Conservation (phyloP, 2,329 filamentous ascomycete species). For the Fusarium bulbicola region DNA sequence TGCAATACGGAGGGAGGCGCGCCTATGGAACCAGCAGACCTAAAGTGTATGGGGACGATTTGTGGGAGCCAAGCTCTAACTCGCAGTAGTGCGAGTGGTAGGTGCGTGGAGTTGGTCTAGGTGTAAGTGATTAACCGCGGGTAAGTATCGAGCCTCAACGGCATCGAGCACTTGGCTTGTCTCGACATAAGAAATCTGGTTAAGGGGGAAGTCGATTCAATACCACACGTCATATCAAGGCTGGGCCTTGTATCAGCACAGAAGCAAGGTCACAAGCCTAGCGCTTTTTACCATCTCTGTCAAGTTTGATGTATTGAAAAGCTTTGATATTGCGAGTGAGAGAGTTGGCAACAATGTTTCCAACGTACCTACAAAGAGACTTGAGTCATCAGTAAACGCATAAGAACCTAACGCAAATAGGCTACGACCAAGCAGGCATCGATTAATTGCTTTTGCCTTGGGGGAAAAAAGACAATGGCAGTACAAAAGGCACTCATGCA, state of each 20-base stretch:
- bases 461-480: conserved; percentile 11
- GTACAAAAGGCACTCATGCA: conserved; percentile 14
- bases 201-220: background rate
- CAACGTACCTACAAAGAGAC: background rate
- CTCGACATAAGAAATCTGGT: conserved; percentile 9
- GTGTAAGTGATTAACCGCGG: conserved; percentile 31
- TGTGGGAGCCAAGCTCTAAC: conserved; percentile 19
- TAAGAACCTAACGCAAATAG: background rate
- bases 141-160: conserved; percentile 22
- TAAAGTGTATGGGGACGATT: conserved; percentile 16
- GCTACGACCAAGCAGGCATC: background rate
- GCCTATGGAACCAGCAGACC: conserved; percentile 31
- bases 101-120: conserved; percentile 6
- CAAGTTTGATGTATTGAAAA: background rate
- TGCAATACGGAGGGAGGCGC: conserved; percentile 34
- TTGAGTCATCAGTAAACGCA: background rate
- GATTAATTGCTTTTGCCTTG: background rate
- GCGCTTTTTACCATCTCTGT: background rate
- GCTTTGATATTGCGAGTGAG: background rate
- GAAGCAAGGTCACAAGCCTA: background rate
- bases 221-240: background rate
- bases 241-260: background rate
- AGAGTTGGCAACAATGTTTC: background rate
- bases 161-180: background rate
- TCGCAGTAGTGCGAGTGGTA: conserved; percentile 16